phyloP scores from a whole-genome alignment of 106 monocot genomes.

The Posidonia australis region DNA sequence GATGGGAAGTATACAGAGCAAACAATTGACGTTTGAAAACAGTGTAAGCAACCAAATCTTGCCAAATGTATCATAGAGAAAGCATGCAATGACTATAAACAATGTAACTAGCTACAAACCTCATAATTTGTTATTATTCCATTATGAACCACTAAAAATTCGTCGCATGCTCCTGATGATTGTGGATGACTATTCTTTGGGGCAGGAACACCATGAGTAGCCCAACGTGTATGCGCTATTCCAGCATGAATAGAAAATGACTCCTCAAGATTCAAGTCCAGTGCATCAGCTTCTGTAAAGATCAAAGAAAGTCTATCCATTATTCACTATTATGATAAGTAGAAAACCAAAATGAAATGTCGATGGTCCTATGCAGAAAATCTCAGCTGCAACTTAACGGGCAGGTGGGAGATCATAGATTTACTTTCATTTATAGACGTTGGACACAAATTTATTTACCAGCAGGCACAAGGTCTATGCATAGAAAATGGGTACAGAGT shows the following conservation, averaged over 20 bases:
- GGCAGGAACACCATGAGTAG: conserved; percentile 95
- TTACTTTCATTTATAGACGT: no score
- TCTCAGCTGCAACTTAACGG: no score
- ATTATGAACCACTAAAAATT: conserved; percentile 97
- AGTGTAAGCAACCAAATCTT: no score
- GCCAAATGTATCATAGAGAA: neutral
- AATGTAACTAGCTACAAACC: conserved; percentile 26
- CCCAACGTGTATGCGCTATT: conserved; percentile 97
- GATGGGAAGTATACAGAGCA: no score
- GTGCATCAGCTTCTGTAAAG: conserved; percentile 57
- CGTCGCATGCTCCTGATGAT: conserved; percentile 62
- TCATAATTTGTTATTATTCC: conserved; percentile 99
- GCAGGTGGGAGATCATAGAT: no score
- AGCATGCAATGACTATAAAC: neutral
- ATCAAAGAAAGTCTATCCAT: neutral
- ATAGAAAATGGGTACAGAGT: no score
- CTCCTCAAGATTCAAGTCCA: conserved; percentile 59
- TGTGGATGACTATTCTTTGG: conserved; percentile 97
- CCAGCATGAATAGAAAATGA: conserved; percentile 76
- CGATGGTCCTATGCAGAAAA: no score
- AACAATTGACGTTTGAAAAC: no score
- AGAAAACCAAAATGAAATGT: neutral
- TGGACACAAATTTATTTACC: no score
- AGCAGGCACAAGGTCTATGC: no score
- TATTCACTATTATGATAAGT: neutral